These are phyloP conservation scores for Ophiostoma piceae DNA, from an alignment of 2,329 filamentous ascomycete genomes.

Conservation along the genomic window DNA sequence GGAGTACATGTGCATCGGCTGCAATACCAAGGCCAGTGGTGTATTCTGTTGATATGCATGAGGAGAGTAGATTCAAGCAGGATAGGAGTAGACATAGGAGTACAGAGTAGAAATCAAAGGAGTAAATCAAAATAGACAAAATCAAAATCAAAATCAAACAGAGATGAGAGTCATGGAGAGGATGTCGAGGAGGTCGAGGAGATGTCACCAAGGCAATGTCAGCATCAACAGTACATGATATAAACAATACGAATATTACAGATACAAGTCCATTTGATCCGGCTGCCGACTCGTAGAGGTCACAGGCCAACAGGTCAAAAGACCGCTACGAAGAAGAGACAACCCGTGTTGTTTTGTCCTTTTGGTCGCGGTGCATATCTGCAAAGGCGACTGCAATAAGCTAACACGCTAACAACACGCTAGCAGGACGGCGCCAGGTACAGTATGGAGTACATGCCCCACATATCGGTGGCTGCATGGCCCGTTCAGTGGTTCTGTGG, in stretches of 20 bases:
- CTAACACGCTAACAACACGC: not conserved
- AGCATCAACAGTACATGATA: not conserved
- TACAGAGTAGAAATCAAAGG: not conserved
- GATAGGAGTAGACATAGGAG: no score
- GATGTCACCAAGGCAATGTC: not conserved
- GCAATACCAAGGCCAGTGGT: not conserved
- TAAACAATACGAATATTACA: not conserved
- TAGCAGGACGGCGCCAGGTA: not conserved
- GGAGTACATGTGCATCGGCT: not conserved
- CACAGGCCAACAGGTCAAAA: no score
- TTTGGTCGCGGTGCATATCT: slow-evolving; percentile 6
- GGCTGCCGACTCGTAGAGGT: not conserved
- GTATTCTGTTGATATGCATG: not conserved
- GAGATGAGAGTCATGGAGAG: not conserved
- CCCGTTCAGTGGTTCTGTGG: slow-evolving; percentile 12
- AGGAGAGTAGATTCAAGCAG: not conserved
- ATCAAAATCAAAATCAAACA: not conserved
- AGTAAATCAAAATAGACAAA: not conserved
- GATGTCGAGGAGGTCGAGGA: not conserved
- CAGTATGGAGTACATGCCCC: not conserved
- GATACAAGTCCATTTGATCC: not conserved
- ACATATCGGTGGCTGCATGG: slow-evolving; percentile 6
- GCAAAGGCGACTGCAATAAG: not conserved
- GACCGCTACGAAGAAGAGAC: no score
- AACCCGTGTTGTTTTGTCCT: not conserved